Base-by-base conservation (phyloP, 805 yeast species). In the Kodamaea leandrae region DNA sequence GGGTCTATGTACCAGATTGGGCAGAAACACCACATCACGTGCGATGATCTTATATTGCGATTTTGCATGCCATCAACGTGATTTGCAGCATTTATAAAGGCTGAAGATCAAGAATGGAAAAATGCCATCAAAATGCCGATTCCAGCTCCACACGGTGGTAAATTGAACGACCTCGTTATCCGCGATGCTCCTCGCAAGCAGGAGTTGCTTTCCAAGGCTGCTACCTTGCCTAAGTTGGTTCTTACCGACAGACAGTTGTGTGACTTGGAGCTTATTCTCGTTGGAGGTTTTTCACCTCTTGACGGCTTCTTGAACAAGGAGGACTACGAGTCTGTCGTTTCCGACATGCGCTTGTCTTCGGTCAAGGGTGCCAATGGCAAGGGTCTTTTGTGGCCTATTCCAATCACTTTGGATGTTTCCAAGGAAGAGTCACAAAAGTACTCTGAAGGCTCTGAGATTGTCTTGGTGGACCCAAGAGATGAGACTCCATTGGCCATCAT, bases 241-340 rank as follows among this genome's bases (percentile, higher is more conserved):
- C 72, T 90, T 50, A 82, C 95, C 24, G 91, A 80, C 48, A 83
- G 98, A 61, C 97, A 90, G 63, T 72, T 90, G 42, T 90, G 98
- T 66, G 98, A 90, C 64, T 69, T 91, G 57, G 98, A 90, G 68
- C 74, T 91, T 63, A 86, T 90, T 58, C 68, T 91, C 46, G 85
- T 85, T 55, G 98, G 98, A 63, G 97, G 97, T 4, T 90, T 90
- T 63, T 88, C 96, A 28, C 98, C 93, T 13, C 67, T 81, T 60
- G 69, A 72, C 29, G 89, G 86, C 15, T 83, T 79, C 65, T 64
- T 84, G 55, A 76, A 69, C 54, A 75, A 84, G 66, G 71, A 71
- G 39, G 91, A 85, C 63, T 84, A 84, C 62, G 68, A 72, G 28
- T 71, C 81, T 2, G 91, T 85, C 33, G 86, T 83, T 14, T 65